Evolutionary conservation across 1,139 yeast genomes (phyloP), one percentile per base, ranked within the genome.

Genomic region (Taiozyma sp.): DNA sequence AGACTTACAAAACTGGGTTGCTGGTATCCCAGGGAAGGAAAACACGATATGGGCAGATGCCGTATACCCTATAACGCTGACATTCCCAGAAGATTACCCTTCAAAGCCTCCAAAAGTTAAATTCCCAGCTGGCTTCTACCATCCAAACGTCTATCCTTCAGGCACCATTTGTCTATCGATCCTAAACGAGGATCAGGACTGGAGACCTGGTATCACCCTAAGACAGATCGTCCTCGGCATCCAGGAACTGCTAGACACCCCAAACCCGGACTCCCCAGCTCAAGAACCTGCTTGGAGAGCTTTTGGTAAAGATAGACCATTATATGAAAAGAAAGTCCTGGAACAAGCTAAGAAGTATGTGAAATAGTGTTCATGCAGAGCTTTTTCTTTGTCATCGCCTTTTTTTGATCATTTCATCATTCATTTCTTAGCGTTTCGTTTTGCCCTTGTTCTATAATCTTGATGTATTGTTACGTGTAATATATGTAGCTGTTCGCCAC

Each of bases 241-340:
- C 49, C 99, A 95, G 68, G 97, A 91, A 66, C 75, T 95, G 52
- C 75, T 95, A 57, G 89, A 87, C 62, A 78, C 83, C 32, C 99
- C 99, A 35, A 95, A 95, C 65, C 95, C 96, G 32, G 84, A 86
- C 53, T 89, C 97, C 0, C 99, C 99, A 1, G 99, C 99, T 0
- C 99, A 93, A 68, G 95, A 89, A 58, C 96, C 95, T 3, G 98
- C 99, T 3, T 95, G 91, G 85, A 82, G 85, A 64, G 88, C 95
- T 1, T 93, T 81, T 62, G 77, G 81, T 24, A 83, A 81, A 63
- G 88, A 88, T 65, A 77, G 77, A 62, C 72, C 74, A 1, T 71
- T 78, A 45, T 95, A 95, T 65, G 88, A 85, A 54, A 81, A 81
- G 68, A 85, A 81, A 62, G 96, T 93, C 35, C 72, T 72, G 58